Evolutionary conservation across 441 rosid species (phyloP).

Genomic region (Adansonia grandidieri): DNA sequence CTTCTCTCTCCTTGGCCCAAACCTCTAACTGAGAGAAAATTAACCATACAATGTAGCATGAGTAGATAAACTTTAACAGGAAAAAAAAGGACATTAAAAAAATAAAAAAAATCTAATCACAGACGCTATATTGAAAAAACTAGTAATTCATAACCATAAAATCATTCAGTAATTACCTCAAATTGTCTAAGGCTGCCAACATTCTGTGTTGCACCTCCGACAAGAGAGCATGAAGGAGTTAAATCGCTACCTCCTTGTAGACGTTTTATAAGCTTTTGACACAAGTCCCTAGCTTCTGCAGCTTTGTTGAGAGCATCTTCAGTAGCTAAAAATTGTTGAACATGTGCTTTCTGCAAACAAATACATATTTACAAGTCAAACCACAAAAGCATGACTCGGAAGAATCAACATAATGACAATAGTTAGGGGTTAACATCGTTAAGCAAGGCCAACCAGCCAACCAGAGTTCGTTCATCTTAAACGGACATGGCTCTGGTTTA

Average conservation of each 20-base stretch:
- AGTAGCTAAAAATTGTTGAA: conserved; percentile 91
- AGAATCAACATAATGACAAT: background rate
- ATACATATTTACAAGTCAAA: conserved; percentile 26
- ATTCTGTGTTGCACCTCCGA: conserved; percentile 64
- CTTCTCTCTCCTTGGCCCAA: conserved; percentile 96
- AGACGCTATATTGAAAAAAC: background rate
- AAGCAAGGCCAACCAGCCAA: conserved; percentile 1
- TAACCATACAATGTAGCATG: conserved; percentile 25
- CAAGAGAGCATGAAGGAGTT: conserved; percentile 56
- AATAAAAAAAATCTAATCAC: background rate
- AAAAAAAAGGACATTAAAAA: background rate
- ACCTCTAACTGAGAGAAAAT: conserved; percentile 71
- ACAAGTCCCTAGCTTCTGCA: conserved; percentile 80
- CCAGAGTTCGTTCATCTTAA: background rate
- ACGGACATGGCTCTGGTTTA: background rate
- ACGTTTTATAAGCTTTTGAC: conserved; percentile 68
- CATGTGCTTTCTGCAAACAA: conserved; percentile 82
- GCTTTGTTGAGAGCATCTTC: conserved; percentile 92
- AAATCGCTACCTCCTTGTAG: conserved; percentile 71
- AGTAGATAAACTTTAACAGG: conserved; percentile 4
- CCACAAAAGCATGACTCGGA: conserved; percentile 1
- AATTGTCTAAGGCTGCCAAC: conserved; percentile 75
- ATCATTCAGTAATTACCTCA: conserved; percentile 52
- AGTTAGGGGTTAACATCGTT: background rate
- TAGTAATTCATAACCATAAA: conserved; percentile 8